Percentiles rank a stretch among this genome's conserved stretches.
Evolutionary conservation across 2,329 filamentous ascomycete genomes (phyloP).

Genomic region (Penicillium glabrum): DNA sequence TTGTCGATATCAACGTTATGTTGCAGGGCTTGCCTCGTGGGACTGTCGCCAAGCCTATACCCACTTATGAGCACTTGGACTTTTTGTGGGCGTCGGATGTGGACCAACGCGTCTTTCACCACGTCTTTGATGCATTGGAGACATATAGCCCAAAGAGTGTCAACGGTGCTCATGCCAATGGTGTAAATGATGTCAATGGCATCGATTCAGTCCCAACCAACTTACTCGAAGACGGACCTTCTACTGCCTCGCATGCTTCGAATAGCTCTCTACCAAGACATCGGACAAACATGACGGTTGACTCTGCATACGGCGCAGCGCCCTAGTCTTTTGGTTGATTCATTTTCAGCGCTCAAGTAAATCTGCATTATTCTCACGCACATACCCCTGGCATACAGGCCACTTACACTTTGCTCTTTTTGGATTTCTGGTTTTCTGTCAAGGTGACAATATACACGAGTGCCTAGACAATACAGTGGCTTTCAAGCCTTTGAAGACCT

Average conservation of each 20-base stretch:
- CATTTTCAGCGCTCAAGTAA: not conserved
- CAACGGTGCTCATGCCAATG: not conserved
- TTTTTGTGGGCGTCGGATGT: conserved; percentile 93
- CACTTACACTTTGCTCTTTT: not conserved
- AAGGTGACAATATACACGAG: not conserved
- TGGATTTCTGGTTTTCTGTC: not conserved
- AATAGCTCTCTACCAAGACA: conserved; percentile 17
- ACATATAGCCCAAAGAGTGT: conserved; percentile 47
- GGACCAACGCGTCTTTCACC: conserved; percentile 78
- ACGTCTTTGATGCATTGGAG: conserved; percentile 86
- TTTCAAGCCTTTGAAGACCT: not conserved
- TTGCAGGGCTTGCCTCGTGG: conserved; percentile 79
- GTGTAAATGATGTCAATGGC: not conserved
- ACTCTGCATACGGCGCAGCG: not conserved
- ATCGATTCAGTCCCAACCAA: not conserved
- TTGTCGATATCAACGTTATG: conserved; percentile 94
- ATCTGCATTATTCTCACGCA: not conserved
- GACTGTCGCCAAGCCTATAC: conserved; percentile 82
- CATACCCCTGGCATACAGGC: not conserved
- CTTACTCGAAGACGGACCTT: conserved; percentile 3
- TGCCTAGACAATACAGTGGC: not conserved
- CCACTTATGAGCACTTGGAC: conserved; percentile 94
- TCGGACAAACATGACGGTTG: not conserved
- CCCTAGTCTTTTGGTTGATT: not conserved
- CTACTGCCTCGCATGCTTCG: conserved; percentile 9